Percentiles rank a stretch among this genome's conserved stretches.
Evolutionary conservation across 2,329 filamentous ascomycete genomes (phyloP).

Genomic region (Botrytis paeoniae): DNA sequence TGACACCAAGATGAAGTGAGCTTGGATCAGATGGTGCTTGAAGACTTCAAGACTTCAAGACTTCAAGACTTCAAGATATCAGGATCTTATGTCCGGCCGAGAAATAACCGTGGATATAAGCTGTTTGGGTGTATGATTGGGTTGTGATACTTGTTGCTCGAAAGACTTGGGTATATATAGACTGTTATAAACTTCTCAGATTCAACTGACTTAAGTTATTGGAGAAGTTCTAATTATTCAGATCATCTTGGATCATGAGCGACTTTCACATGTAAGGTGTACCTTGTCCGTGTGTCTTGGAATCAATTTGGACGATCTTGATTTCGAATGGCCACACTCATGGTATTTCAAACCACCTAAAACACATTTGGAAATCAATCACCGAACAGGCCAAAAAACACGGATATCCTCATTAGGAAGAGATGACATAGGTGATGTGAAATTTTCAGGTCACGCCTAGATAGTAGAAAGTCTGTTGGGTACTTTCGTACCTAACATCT

Average conservation of each 20-base stretch:
- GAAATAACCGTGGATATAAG: not conserved
- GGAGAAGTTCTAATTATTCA: not conserved
- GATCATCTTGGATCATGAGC: not conserved
- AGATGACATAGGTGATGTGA: not conserved
- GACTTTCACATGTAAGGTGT: not conserved
- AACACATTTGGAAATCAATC: not conserved
- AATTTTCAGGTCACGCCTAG: not conserved
- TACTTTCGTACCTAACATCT: not conserved
- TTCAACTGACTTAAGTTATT: not conserved
- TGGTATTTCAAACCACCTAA: not conserved
- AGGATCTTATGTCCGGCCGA: not conserved
- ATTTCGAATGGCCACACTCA: not conserved
- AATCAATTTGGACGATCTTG: not conserved
- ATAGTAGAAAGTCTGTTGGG: not conserved
- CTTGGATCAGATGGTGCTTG: not conserved
- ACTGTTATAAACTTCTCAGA: not conserved
- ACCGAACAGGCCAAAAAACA: not conserved
- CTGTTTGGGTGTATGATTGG: not conserved
- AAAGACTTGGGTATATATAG: not conserved
- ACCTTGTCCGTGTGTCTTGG: not conserved
- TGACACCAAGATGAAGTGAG: not conserved
- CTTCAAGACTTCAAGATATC: not conserved
- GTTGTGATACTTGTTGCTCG: not conserved
- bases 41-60: no score
- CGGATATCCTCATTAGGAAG: not conserved